Evolutionary conservation across 2,329 filamentous ascomycete genomes (phyloP).

Genomic region (Scopulariopsis brevicaulis): DNA sequence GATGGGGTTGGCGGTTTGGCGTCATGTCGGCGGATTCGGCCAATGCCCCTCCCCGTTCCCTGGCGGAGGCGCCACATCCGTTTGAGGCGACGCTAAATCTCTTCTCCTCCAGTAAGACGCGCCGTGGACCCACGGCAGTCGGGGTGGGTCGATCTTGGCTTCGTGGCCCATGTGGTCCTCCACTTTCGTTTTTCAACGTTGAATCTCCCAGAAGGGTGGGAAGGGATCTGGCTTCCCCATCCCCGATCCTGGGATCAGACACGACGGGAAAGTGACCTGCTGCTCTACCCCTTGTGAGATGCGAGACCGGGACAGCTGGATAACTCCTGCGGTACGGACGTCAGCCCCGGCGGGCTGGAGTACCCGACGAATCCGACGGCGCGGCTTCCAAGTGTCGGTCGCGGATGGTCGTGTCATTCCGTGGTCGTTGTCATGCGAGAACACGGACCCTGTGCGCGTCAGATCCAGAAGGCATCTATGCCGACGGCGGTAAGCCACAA

Average conservation of each 20-base stretch:
- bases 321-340: neutral
- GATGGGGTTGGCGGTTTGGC: neutral
- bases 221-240: too few species aligned
- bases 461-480: neutral
- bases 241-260: neutral
- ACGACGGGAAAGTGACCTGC: neutral
- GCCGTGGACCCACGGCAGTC: constrained; percentile 1
- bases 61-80: neutral
- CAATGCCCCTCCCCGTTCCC: neutral
- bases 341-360: neutral
- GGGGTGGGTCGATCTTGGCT: neutral
- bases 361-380: neutral
- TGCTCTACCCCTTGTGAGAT: neutral
- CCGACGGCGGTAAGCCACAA: neutral
- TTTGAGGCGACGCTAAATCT: constrained; percentile 3
- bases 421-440: constrained; percentile 1
- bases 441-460: neutral
- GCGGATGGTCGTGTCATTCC: neutral
- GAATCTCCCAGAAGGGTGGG: neutral
- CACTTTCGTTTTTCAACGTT: neutral
- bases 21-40: constrained; percentile 1
- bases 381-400: constrained; percentile 2
- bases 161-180: neutral
- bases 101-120: neutral
- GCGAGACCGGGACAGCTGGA: neutral